These are phyloP conservation scores for Cordyceps cicadae DNA, from an alignment of 2,329 filamentous ascomycete genomes.

Conservation along the genomic window DNA sequence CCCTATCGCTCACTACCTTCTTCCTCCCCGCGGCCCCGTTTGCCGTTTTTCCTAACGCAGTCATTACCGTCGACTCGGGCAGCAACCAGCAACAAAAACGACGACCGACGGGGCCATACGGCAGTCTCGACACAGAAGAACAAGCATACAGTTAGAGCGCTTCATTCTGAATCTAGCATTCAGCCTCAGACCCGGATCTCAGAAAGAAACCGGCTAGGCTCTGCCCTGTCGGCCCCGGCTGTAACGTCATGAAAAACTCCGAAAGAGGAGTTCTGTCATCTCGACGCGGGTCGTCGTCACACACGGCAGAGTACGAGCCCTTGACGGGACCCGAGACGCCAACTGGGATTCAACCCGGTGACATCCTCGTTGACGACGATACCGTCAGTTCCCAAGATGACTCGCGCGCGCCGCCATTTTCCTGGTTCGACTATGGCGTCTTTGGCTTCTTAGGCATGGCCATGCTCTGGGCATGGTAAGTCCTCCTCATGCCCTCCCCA, in stretches of 20 bases:
- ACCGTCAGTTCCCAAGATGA: neutral
- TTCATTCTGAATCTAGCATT: neutral
- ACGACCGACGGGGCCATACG: too few relatives aligned
- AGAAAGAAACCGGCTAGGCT: neutral
- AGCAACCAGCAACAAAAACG: too few relatives aligned
- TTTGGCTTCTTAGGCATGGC: conserved; percentile 81
- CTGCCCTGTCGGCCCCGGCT: too few relatives aligned
- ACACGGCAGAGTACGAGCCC: conserved; percentile 11
- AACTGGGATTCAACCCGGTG: conserved; percentile 4
- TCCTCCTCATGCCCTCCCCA: neutral
- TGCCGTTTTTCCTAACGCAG: too few relatives aligned
- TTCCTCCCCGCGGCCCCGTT: too few relatives aligned
- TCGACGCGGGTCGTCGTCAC: conserved; percentile 10
- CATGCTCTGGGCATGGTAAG: conserved; percentile 96
- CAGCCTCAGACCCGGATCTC: neutral
- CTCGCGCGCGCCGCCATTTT: conserved; percentile 47
- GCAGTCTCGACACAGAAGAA: neutral
- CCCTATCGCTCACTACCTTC: too few relatives aligned
- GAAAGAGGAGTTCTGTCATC: neutral
- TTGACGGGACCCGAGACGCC: conserved; percentile 6
- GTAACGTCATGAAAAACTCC: conserved; percentile 8
- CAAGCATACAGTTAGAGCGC: neutral
- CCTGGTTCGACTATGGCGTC: conserved; percentile 76
- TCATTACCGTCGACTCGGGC: too few relatives aligned
- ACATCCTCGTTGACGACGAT: conserved; percentile 15